phyloP scores from a whole-genome alignment of 208 protist genomes.

The Leishmania gerbilli region DNA sequence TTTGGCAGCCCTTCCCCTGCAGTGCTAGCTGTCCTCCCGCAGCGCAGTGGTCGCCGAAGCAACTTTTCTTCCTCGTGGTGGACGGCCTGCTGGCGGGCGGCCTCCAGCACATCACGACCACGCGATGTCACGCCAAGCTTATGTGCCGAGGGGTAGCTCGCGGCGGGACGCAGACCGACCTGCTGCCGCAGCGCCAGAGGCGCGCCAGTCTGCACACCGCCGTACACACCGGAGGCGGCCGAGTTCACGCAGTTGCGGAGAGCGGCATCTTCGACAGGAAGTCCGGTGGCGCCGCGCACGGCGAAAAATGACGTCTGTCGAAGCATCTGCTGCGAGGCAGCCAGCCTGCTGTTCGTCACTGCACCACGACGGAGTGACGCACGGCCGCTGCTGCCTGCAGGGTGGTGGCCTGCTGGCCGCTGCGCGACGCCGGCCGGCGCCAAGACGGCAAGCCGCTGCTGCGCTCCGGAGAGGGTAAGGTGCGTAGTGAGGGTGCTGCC shows the following conservation, averaged over 20 bases:
- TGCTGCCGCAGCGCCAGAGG: constrained; percentile 40
- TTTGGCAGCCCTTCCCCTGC: constrained; percentile 9
- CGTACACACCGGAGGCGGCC: constrained; percentile 45
- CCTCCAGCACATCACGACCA: constrained; percentile 58
- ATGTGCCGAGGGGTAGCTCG: constrained; percentile 35
- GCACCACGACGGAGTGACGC: neutral
- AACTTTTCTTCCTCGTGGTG: constrained; percentile 37
- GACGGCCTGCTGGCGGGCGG: constrained; percentile 45
- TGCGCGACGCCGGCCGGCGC: neutral
- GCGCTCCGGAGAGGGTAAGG: constrained; percentile 1
- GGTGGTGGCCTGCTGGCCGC: neutral
- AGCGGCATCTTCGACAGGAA: constrained; percentile 44
- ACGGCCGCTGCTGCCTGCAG: neutral
- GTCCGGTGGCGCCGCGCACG: constrained; percentile 54
- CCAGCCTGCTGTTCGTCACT: constrained; percentile 11
- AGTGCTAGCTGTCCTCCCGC: neutral
- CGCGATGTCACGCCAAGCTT: constrained; percentile 52
- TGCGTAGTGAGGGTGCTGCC: constrained; percentile 10
- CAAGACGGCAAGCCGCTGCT: neutral
- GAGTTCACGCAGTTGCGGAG: constrained; percentile 15
- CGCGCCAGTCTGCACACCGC: constrained; percentile 42
- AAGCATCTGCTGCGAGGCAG: constrained; percentile 34
- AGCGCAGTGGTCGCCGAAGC: constrained; percentile 31
- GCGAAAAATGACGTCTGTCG: constrained; percentile 53
- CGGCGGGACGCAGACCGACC: constrained; percentile 15